Conservation (phyloP, 2,329 filamentous ascomycete species). For the Claviceps sp. region DNA sequence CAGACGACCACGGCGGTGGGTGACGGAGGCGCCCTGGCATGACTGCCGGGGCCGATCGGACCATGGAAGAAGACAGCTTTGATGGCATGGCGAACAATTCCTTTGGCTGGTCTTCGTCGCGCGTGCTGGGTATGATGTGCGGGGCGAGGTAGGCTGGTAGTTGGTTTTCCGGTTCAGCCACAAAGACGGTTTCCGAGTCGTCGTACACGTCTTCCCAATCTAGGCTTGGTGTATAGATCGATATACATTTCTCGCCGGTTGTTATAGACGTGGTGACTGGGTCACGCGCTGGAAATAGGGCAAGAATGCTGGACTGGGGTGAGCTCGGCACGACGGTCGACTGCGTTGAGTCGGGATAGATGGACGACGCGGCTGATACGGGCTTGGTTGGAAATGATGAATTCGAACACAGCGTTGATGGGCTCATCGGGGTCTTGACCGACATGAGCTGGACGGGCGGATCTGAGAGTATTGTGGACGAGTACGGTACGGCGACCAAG, state of each 20-base stretch:
- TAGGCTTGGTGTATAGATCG: not conserved
- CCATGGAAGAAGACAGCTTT: not conserved
- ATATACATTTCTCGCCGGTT: not conserved
- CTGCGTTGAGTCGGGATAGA: slow-evolving; percentile 2
- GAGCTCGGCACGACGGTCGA: not conserved
- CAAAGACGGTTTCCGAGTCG: not conserved
- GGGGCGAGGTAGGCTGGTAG: slow-evolving; percentile 3
- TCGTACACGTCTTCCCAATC: not conserved
- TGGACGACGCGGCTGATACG: not conserved
- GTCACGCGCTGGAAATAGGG: not conserved
- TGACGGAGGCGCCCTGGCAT: not conserved
- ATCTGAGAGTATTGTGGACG: not conserved
- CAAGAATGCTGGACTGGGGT: not conserved
- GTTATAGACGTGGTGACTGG: not conserved
- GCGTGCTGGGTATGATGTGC: slow-evolving; percentile 2
- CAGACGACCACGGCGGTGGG: not conserved
- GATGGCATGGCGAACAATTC: not conserved
- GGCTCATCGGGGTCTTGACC: not conserved
- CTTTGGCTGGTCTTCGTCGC: slow-evolving; percentile 1
- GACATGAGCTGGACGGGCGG: not conserved
- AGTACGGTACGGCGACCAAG: slow-evolving; percentile 1
- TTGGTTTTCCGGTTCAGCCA: not conserved
- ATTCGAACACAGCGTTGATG: not conserved
- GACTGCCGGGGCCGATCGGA: not conserved
- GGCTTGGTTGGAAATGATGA: not conserved